phyloP scores from a whole-genome alignment of 768 basidiomycete genomes.

The Boletus rubescentipes region DNA sequence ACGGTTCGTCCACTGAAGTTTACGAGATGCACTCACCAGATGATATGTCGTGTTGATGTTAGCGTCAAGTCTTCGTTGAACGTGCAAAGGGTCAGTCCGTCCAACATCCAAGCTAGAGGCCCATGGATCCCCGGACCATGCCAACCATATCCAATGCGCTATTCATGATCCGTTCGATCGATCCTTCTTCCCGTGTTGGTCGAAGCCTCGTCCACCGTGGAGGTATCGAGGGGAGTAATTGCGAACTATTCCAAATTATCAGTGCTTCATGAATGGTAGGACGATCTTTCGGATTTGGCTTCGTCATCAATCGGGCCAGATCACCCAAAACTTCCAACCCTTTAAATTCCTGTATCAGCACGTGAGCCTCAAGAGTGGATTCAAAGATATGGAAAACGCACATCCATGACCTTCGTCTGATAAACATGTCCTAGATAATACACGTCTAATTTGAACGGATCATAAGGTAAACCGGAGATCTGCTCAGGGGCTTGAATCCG shows the following conservation, averaged over 20 bases:
- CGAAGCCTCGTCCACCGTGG: slow-evolving; percentile 14
- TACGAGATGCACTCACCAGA: neutral
- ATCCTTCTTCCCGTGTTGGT: slow-evolving; percentile 3
- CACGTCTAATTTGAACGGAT: slow-evolving; percentile 33
- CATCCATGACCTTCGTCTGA: slow-evolving; percentile 15
- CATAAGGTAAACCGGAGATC: slow-evolving; percentile 16
- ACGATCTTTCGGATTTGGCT: slow-evolving; percentile 3
- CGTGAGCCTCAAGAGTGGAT: neutral
- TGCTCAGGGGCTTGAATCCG: slow-evolving; percentile 27
- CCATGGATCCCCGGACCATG: slow-evolving; percentile 9
- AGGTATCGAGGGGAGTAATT: neutral
- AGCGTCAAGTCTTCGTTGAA: neutral
- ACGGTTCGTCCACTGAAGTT: too few relatives aligned
- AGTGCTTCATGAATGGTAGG: neutral
- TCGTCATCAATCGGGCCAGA: slow-evolving; percentile 4
- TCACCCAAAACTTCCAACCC: neutral
- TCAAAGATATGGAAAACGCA: neutral
- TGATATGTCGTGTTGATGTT: neutral
- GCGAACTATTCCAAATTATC: slow-evolving; percentile 9
- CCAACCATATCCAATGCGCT: slow-evolving; percentile 12
- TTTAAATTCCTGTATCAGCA: slow-evolving; percentile 4
- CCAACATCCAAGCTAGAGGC: neutral
- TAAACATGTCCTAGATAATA: slow-evolving; percentile 29
- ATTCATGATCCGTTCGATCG: slow-evolving; percentile 15
- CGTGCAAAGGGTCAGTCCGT: neutral